Percentiles rank a stretch among this genome's conserved stretches.
Evolutionary conservation across 2,329 filamentous ascomycete species (phyloP).

Genomic region (Sclerotinia borealis): DNA sequence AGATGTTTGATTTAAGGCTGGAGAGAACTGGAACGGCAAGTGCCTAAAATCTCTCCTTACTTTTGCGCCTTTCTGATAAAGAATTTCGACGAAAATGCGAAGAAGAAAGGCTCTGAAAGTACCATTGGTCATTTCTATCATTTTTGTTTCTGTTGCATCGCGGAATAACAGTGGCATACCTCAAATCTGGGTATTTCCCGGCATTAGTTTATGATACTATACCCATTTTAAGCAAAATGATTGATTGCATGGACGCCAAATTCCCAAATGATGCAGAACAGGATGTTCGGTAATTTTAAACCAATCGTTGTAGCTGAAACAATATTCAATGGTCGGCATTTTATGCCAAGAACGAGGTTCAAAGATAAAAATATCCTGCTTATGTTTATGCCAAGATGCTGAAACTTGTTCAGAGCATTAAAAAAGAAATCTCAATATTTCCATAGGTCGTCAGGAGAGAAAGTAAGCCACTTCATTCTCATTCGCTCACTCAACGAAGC

Average conservation of each 20-base stretch:
- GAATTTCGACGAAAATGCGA: background rate
- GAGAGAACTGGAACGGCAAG: background rate
- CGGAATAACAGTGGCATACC: background rate
- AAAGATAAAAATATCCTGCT: slow-evolving; percentile 7
- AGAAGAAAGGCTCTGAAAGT: background rate
- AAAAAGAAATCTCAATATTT: background rate
- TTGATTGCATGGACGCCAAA: background rate
- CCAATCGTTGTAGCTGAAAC: background rate
- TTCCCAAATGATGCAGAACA: background rate
- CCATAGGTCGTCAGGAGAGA: background rate
- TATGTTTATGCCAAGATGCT: slow-evolving; percentile 7
- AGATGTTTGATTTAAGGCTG: background rate
- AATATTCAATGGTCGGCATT: background rate
- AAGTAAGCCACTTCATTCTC: background rate
- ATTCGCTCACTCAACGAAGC: slow-evolving; percentile 7
- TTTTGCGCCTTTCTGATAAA: background rate
- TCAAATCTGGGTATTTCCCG: background rate
- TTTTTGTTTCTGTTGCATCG: background rate
- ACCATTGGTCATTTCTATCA: background rate
- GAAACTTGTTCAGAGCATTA: background rate
- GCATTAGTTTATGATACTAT: background rate
- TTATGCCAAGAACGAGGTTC: background rate
- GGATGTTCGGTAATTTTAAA: background rate
- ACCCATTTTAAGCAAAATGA: background rate
- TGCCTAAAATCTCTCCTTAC: background rate